These are phyloP conservation scores for Hyaloscypha finlandica DNA, from an alignment of 495 filamentous ascomycete genomes.

Conservation along the genomic window DNA sequence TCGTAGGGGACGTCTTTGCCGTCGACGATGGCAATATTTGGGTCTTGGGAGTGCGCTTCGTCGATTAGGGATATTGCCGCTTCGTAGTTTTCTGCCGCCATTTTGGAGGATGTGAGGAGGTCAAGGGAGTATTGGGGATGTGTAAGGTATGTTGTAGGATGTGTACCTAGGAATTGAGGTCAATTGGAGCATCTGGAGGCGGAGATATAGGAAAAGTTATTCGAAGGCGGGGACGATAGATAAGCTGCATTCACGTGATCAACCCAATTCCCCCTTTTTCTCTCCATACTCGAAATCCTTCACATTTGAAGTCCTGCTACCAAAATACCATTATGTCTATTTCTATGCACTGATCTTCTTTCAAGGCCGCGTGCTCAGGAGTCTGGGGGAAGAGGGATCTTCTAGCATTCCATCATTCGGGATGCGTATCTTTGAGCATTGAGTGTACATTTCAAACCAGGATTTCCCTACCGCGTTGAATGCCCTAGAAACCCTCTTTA, in stretches of 20 bases:
- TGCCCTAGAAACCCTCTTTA: too few species aligned
- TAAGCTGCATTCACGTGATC: neutral
- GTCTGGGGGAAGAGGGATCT: too few species aligned
- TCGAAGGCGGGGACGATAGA: neutral
- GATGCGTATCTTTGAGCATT: too few species aligned
- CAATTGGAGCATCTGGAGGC: neutral
- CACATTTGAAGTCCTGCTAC: too few species aligned
- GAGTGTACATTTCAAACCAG: too few species aligned
- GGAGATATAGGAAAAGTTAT: neutral
- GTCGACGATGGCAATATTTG: constrained; percentile 45
- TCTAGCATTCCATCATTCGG: too few species aligned
- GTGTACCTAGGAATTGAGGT: neutral
- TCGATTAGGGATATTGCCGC: constrained; percentile 66
- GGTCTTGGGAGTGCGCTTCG: constrained; percentile 70
- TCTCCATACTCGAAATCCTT: neutral
- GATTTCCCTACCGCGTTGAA: too few species aligned
- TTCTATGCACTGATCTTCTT: too few species aligned
- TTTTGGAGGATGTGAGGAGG: constrained; percentile 4
- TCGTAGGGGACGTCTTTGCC: constrained; percentile 63
- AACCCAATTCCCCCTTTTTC: neutral
- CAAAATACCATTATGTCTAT: too few species aligned
- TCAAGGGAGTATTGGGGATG: neutral
- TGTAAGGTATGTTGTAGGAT: neutral
- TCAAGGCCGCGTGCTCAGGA: too few species aligned
- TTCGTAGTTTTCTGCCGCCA: constrained; percentile 30